These are phyloP conservation scores for Hyaloscypha finlandica DNA, from an alignment of 495 filamentous ascomycete species.

Conservation along the genomic window DNA sequence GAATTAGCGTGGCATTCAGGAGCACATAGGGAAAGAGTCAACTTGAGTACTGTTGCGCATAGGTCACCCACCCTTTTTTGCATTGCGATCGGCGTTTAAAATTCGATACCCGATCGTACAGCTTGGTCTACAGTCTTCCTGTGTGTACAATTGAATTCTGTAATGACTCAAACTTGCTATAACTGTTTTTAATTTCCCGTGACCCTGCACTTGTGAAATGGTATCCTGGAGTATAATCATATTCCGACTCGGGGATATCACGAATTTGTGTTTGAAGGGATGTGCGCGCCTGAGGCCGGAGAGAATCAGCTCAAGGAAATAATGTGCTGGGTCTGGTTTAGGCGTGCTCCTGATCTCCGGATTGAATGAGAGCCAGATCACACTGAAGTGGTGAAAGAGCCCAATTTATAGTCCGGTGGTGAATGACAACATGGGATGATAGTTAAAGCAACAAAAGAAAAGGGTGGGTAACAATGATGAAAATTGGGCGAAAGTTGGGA, in stretches of 20 bases:
- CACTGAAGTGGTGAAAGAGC: conserved; percentile 45
- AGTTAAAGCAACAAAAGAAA: neutral
- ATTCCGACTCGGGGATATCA: too few relatives aligned
- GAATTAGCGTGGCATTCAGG: neutral
- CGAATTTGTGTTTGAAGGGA: neutral
- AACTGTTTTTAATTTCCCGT: too few relatives aligned
- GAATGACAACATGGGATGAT: neutral
- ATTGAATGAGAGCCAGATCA: conserved; percentile 54
- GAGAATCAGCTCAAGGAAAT: conserved; percentile 24
- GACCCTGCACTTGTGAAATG: too few relatives aligned
- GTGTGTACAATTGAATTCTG: neutral
- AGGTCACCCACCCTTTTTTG: neutral
- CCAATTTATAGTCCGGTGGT: conserved; percentile 50
- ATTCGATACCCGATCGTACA: neutral
- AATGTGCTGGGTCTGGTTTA: conserved; percentile 27
- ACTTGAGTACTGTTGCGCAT: neutral
- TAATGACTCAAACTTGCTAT: neutral
- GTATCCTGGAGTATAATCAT: too few relatives aligned
- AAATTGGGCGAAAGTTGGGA: too few relatives aligned
- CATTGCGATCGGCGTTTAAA: neutral
- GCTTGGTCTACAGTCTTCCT: neutral
- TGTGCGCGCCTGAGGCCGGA: conserved; percentile 30
- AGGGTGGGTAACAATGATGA: neutral
- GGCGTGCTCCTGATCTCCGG: conserved; percentile 43
- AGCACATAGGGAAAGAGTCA: neutral